These are phyloP conservation scores for Acrocalymma vagum DNA, from an alignment of 2,329 filamentous ascomycete genomes.

Conservation along the genomic window DNA sequence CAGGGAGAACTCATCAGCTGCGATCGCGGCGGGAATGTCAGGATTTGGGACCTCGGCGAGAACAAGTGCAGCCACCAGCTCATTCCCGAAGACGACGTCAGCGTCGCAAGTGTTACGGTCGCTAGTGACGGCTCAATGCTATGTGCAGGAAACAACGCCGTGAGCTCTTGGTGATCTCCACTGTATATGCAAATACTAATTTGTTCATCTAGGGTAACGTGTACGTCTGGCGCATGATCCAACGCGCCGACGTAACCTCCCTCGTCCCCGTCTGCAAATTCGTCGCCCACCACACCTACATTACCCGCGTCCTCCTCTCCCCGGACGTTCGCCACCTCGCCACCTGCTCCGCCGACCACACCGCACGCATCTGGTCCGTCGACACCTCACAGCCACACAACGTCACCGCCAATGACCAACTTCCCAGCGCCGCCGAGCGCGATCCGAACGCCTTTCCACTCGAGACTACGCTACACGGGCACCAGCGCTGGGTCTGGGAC, in stretches of 20 bases:
- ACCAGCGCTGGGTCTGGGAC: conserved; percentile 98
- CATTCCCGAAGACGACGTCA: conserved; percentile 94
- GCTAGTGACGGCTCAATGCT: conserved; percentile 92
- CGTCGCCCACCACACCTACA: conserved; percentile 89
- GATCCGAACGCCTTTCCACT: conserved; percentile 73
- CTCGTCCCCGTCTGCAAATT: conserved; percentile 89
- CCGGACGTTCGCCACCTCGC: conserved; percentile 94
- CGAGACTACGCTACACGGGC: conserved; percentile 85
- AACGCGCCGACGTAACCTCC: conserved; percentile 81
- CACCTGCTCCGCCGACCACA: conserved; percentile 92
- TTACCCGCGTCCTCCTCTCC: conserved; percentile 89
- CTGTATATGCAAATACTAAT: neutral
- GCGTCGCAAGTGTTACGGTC: conserved; percentile 93
- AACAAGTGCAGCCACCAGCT: conserved; percentile 97
- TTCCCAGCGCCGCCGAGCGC: conserved; percentile 43
- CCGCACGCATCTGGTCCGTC: conserved; percentile 95
- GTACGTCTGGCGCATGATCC: conserved; percentile 94
- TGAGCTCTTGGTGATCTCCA: conserved; percentile 53
- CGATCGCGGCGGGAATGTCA: conserved; percentile 88
- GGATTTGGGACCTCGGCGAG: conserved; percentile 96
- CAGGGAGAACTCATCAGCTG: conserved; percentile 98
- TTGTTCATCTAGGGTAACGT: conserved; percentile 77
- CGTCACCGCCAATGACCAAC: conserved; percentile 37
- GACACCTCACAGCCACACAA: conserved; percentile 59
- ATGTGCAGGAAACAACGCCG: conserved; percentile 90